Base-by-base conservation (phyloP, 352 stramenopile species). In the Phytopythium aichiense region DNA sequence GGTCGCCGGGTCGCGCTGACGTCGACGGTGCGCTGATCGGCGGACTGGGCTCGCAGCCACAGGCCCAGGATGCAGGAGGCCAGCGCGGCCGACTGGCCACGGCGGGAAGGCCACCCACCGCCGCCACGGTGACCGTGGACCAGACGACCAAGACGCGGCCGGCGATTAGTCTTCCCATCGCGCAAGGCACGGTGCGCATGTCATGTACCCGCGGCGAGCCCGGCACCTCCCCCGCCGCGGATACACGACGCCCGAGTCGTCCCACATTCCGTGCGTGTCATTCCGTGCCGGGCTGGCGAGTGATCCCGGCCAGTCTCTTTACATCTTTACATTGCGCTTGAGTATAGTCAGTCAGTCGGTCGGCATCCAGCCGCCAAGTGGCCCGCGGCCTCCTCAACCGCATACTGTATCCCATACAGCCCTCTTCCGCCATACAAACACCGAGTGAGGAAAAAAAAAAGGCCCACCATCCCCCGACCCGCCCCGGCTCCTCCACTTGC, bases 121-220 rank as follows among this genome's bases (percentile, higher is more conserved):
- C 25, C 25, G 25, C 25, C 25, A 30, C 25, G 25, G 18, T 12
- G 18, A 4, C 7, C 42, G n/a, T 5, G 18, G 6, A 23, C 18
- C 42, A 48, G 45, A 51, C 45, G 45, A 51, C 22, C 45, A 51
- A 51, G 45, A 51, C 45, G 42, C 16, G 40, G 40, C 40, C 35
- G 43, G 43, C n/a, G 45, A 51, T 51, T 51, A 51, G 45, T 51
- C 45, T 20, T 13, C 12, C 22, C 0, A 20, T 30, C 2, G 45
- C 45, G 45, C 22, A 31, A 16, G 45, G n/a, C n/a, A 51, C 8
- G 22, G 22, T 2, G 33, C 33, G 33, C 2, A 11, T 4, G 9
- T 16, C 35, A 40, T 40, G 35, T 16, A 40, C 35, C 35, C 28
- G 28, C 28, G 28, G 28, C 28, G 28, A 5, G 28, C 28, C 28